A percentile compares a stretch with the other conserved stretches of the same genome.
Evolutionary conservation across 352 stramenopile species (phyloP).

Genomic region (Phytophthora cryptogea): DNA sequence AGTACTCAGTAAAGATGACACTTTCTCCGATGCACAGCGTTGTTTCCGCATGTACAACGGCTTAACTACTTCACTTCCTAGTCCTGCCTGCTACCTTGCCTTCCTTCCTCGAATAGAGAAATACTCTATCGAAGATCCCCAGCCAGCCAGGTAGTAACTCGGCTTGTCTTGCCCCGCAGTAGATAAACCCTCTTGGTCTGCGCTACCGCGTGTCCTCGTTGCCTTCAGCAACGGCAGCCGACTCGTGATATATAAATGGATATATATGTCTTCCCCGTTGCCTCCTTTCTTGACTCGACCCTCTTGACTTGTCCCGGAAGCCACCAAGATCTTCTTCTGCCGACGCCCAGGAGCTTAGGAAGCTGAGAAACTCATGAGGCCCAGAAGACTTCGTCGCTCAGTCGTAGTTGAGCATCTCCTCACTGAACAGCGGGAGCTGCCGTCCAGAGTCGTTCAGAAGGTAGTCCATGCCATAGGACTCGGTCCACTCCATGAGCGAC

Average conservation of each 20-base stretch:
- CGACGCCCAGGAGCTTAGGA: not conserved
- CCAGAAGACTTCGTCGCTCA: slow-evolving; percentile 28
- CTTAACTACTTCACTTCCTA: slow-evolving; percentile 31
- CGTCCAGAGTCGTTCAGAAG: slow-evolving; percentile 68
- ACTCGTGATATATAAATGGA: slow-evolving; percentile 31
- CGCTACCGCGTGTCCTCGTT: slow-evolving; percentile 16
- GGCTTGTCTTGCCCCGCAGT: slow-evolving; percentile 10
- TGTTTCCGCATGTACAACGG: slow-evolving; percentile 28
- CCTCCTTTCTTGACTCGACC: slow-evolving; percentile 5
- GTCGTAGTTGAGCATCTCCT: slow-evolving; percentile 64
- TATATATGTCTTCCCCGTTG: slow-evolving; percentile 21
- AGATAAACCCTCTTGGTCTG: slow-evolving; percentile 9
- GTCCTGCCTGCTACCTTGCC: slow-evolving; percentile 11
- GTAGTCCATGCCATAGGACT: slow-evolving; percentile 81
- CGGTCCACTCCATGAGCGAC: slow-evolving; percentile 79
- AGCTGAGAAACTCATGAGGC: slow-evolving; percentile 4
- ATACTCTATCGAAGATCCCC: slow-evolving; percentile 6
- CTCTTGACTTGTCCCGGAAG: not conserved
- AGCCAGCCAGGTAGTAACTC: slow-evolving; percentile 6
- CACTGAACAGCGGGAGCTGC: slow-evolving; percentile 59
- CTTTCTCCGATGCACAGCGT: slow-evolving; percentile 17
- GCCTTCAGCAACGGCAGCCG: slow-evolving; percentile 7
- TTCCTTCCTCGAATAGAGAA: slow-evolving; percentile 11
- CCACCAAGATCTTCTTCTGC: slow-evolving; percentile 2
- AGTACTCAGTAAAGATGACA: slow-evolving; percentile 17